Evolutionary conservation across 108 stramenopile genomes (phyloP).

Genomic region (Chaetoceros tenuissimus): DNA sequence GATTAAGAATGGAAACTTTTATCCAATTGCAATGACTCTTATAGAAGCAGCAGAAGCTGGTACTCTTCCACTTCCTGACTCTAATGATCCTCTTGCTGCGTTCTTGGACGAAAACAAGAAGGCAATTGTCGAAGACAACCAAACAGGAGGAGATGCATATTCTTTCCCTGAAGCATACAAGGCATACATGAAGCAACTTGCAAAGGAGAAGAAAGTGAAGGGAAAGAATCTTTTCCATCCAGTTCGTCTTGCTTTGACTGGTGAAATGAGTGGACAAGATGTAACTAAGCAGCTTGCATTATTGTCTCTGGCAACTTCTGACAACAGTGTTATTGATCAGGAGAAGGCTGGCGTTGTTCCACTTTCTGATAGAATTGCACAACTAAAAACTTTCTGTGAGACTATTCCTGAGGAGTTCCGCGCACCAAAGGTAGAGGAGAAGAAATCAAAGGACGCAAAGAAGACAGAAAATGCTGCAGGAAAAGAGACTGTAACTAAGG

Average conservation of each 20-base stretch:
- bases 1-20: slow-evolving; percentile 78
- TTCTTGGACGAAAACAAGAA: slow-evolving; percentile 70
- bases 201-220: slow-evolving; percentile 77
- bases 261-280: slow-evolving; percentile 95
- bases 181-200: slow-evolving; percentile 72
- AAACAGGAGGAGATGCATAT: slow-evolving; percentile 46
- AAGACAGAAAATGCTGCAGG: slow-evolving; percentile 7
- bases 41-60: slow-evolving; percentile 42
- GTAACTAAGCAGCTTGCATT: slow-evolving; percentile 89
- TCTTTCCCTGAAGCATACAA: slow-evolving; percentile 59
- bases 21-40: slow-evolving; percentile 40
- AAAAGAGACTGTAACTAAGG: slow-evolving; percentile 6
- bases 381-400: slow-evolving; percentile 57
- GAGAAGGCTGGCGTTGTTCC: slow-evolving; percentile 50
- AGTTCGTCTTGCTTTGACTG: slow-evolving; percentile 86
- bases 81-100: slow-evolving; percentile 39
- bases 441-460: slow-evolving; percentile 6
- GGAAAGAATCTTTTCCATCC: slow-evolving; percentile 94
- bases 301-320: slow-evolving; percentile 50
- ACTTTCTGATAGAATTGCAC: slow-evolving; percentile 50
- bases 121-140: slow-evolving; percentile 60
- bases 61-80: slow-evolving; percentile 50
- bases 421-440: slow-evolving; percentile 17
- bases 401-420: slow-evolving; percentile 75
- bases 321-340: slow-evolving; percentile 45